A percentile compares a stretch with the other conserved stretches of the same genome.
Conservation (phyloP, 2,329 filamentous ascomycete species). For the Botrytis fragariae region DNA sequence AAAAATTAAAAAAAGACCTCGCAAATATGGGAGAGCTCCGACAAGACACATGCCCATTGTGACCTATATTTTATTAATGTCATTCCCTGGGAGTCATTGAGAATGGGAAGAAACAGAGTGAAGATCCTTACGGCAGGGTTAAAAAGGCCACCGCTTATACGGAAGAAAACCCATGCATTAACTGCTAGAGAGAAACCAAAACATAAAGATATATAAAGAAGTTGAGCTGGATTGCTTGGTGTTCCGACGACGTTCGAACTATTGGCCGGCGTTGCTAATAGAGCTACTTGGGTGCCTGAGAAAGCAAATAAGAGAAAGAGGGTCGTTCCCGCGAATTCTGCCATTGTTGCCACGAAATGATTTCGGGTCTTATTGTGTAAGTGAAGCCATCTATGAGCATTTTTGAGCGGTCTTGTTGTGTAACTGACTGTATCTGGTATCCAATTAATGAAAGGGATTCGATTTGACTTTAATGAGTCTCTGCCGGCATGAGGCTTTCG, state of each 20-base stretch:
- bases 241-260: conserved; percentile 42
- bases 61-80: conserved; percentile 25
- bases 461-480: conserved; percentile 28
- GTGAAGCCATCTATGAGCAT: conserved; percentile 22
- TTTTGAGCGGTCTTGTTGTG: background rate
- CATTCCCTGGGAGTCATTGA: conserved; percentile 42
- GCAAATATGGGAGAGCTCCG: conserved; percentile 38
- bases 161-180: conserved; percentile 56
- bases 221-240: conserved; percentile 41
- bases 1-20: conserved; percentile 37
- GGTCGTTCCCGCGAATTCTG: conserved; percentile 31
- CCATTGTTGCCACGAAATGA: conserved; percentile 26
- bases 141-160: conserved; percentile 51
- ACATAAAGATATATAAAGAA: conserved; percentile 36
- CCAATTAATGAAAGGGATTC: conserved; percentile 24
- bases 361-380: conserved; percentile 15
- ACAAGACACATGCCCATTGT: conserved; percentile 42
- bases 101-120: background rate
- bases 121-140: conserved; percentile 43
- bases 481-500: conserved; percentile 18
- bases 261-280: conserved; percentile 32
- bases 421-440: conserved; percentile 26
- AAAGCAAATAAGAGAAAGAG: conserved; percentile 36
- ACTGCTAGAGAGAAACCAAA: conserved; percentile 44
- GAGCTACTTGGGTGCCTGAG: conserved; percentile 30